Evolutionary conservation across 1,284 basidiomycete genomes (phyloP).

Genomic region (Fomes fomentarius): DNA sequence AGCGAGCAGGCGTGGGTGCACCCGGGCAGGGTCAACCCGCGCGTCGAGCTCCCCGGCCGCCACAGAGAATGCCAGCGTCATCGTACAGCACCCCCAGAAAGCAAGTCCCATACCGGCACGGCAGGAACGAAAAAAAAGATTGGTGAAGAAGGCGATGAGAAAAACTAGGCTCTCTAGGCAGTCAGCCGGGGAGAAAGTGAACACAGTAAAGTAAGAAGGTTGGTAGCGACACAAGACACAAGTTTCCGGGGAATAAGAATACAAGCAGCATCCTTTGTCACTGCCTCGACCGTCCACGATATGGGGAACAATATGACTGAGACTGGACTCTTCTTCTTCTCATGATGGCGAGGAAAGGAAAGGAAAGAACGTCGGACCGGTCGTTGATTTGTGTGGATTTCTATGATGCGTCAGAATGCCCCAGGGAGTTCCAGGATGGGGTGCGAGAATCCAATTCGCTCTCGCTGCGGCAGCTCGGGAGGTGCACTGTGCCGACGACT

Average conservation of each 20-base stretch:
- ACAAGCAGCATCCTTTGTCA: constrained; percentile 25
- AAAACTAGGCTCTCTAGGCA: constrained; percentile 12
- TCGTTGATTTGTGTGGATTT: constrained; percentile 4
- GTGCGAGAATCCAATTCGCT: constrained; percentile 39
- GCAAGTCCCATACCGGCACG: constrained; percentile 15
- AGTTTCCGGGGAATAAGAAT: constrained; percentile 24
- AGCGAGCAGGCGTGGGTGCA: constrained; percentile 12
- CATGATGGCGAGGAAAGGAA: constrained; percentile 6
- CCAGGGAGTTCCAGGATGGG: constrained; percentile 41
- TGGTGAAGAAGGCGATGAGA: constrained; percentile 12
- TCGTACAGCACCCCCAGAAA: constrained; percentile 26
- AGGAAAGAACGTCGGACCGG: constrained; percentile 6
- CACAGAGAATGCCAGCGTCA: constrained; percentile 23
- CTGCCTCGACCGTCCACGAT: constrained; percentile 20
- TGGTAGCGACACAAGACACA: constrained; percentile 13
- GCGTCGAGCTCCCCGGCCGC: constrained; percentile 20
- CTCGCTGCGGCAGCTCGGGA: constrained; percentile 39
- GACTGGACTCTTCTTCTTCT: no score
- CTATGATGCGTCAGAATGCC: constrained; percentile 38
- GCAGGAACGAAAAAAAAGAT: constrained; percentile 20
- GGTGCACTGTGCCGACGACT: constrained; percentile 42
- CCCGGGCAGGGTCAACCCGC: constrained; percentile 20
- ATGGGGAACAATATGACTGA: constrained; percentile 21
- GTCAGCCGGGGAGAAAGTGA: neutral
- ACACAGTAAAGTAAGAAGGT: neutral